Base-by-base conservation (phyloP, 139 green algal species). In the Bryopsis sp. region DNA sequence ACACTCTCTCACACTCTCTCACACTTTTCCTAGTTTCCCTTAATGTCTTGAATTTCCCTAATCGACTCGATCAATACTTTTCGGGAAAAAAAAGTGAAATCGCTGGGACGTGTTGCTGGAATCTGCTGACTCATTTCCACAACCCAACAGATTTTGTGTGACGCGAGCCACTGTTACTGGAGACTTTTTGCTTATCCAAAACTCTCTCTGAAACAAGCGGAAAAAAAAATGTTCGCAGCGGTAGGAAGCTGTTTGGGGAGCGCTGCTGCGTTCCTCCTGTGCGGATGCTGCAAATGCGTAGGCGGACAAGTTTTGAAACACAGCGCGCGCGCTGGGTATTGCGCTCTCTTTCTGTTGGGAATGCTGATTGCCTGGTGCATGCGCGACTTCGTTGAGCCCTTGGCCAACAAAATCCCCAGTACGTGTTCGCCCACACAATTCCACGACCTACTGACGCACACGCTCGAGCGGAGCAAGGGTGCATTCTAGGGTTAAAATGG, bases 381-480 rank as follows among this genome's bases (percentile, higher is more conserved):
- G 43, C 78, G 94, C 4, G 93, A 99, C 81, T 98, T 93, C 70
- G 91, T 89, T 0, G 81, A 91, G 46, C 86, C 88, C 0, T 47
- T 99, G n/a, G 75, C 98, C 2, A 82, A 94, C 76, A 90, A 94
- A 66, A 90, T 98, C 28, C 93, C 93, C 48, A 97, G 93, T 94
- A 54, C 71, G 81, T 15, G 2, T 38, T 36, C 36, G 6, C 34
- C 1, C 31, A 43, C 64, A n/a, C n/a, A n/a, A n/a, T n/a, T n/a
- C 33, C 4, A 11, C 22, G 4, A 7, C 43, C 58, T 22, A 65
- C 29, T 33, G 15, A 54, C n/a, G 26, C 3, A 28, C 62, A 31
- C 24, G 8, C 3, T 35, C 15, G 19, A 54, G 19, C 43, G 43
- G 15, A 19, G 43, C 43, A 19, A 11, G 43, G 15, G 43, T 54